Evolutionary conservation across 306 rosid genomes (phyloP).

Genomic region (Erythrophleum fordii): DNA sequence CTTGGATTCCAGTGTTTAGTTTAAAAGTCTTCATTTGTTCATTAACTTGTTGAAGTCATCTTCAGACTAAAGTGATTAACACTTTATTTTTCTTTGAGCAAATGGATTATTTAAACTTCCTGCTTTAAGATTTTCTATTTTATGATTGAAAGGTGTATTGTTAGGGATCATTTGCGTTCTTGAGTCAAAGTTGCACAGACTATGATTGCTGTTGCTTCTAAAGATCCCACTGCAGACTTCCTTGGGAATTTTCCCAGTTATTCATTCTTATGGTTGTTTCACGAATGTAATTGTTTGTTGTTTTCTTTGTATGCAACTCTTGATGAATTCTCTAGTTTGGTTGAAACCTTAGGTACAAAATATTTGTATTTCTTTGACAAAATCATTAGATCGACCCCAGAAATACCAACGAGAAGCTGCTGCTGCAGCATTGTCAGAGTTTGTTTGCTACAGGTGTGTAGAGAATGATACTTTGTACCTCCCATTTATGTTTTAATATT

Average conservation of each 20-base stretch:
- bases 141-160: background rate
- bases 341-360: constrained; percentile 66
- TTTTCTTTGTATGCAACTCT: constrained; percentile 23
- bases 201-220: constrained; percentile 14
- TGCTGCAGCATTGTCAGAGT: constrained; percentile 94
- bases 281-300: constrained; percentile 8
- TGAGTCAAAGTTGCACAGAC: constrained; percentile 16
- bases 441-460: constrained; percentile 82
- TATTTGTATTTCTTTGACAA: constrained; percentile 75
- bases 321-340: constrained; percentile 29
- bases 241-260: background rate
- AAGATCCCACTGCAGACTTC: background rate
- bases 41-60: background rate
- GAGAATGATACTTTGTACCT: constrained; percentile 30
- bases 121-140: constrained; percentile 27
- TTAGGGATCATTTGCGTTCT: constrained; percentile 26
- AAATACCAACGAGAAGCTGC: constrained; percentile 95
- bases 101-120: constrained; percentile 1
- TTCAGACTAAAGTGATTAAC: background rate
- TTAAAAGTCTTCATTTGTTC: background rate
- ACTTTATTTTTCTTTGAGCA: too few species aligned
- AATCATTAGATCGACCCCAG: constrained; percentile 74
- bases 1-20: background rate
- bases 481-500: constrained; percentile 8
- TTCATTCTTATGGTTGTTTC: constrained; percentile 1